Conservation (phyloP, 768 basidiomycete genomes). For the Gymnopilus junonius region DNA sequence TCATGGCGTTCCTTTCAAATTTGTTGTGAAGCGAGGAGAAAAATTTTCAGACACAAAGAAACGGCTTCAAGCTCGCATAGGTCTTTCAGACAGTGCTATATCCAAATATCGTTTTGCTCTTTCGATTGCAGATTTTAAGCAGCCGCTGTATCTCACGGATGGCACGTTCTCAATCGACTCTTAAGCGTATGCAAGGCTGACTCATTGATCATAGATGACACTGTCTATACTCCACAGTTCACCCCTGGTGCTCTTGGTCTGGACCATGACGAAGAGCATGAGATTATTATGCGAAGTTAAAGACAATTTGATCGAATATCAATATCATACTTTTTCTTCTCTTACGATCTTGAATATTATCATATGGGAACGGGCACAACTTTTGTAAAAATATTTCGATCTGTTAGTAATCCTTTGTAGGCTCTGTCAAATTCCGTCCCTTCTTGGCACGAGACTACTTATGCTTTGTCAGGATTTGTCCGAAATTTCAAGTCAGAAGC, state of each 20-base stretch:
- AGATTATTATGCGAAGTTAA: not conserved
- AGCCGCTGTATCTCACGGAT: not conserved
- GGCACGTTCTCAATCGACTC: not conserved
- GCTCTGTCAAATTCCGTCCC: no score
- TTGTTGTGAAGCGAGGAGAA: not conserved
- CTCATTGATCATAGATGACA: not conserved
- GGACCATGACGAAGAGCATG: not conserved
- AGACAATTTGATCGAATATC: not conserved
- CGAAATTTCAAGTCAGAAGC: no score
- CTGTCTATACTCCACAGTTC: not conserved
- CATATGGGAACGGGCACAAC: no score
- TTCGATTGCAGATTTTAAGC: not conserved
- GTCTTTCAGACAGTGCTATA: not conserved
- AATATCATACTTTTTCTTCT: no score
- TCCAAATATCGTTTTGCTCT: not conserved
- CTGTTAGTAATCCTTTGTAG: no score
- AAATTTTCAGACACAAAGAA: not conserved
- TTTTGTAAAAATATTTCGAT: no score
- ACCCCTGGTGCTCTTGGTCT: not conserved
- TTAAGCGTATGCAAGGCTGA: not conserved
- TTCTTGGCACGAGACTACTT: no score
- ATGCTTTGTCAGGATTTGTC: no score
- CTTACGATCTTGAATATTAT: no score
- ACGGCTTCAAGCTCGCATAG: not conserved
- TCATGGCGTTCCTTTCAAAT: slow-evolving; percentile 1